A percentile compares a stretch with the other conserved stretches of the same genome.
Evolutionary conservation across 352 stramenopile genomes (phyloP).

Genomic region (Globisporangium carolinianum): DNA sequence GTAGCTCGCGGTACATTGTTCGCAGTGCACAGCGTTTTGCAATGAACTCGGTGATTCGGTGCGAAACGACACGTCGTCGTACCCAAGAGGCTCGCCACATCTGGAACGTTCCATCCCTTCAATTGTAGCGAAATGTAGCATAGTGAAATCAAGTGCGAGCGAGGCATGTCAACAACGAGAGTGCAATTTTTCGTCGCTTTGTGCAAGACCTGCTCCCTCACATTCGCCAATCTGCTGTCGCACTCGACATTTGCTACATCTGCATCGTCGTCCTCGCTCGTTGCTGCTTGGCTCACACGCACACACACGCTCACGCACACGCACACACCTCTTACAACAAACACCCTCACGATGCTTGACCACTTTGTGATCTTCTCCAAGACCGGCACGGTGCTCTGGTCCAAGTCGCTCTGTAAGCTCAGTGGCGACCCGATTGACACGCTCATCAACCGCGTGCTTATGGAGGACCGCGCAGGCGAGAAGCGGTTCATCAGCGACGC

Average conservation of each 20-base stretch:
- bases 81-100: slow-evolving; percentile 8
- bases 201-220: no score
- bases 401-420: slow-evolving; percentile 82
- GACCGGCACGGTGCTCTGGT: slow-evolving; percentile 88
- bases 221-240: background rate
- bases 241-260: no score
- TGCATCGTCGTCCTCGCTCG: background rate
- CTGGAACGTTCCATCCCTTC: slow-evolving; percentile 14
- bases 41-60: background rate
- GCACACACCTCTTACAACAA: background rate
- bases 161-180: background rate
- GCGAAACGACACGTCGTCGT: no score
- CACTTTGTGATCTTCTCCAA: slow-evolving; percentile 91
- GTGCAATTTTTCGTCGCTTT: no score
- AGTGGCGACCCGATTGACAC: slow-evolving; percentile 80
- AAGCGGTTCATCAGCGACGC: slow-evolving; percentile 80
- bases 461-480: slow-evolving; percentile 84
- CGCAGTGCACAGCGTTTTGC: slow-evolving; percentile 21
- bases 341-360: slow-evolving; percentile 74
- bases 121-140: background rate
- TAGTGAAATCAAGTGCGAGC: slow-evolving; percentile 8
- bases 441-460: slow-evolving; percentile 86
- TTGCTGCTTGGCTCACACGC: background rate
- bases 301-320: slow-evolving; percentile 2
- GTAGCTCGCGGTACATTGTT: slow-evolving; percentile 44